These are phyloP conservation scores for Linum trigynum DNA, from an alignment of 345 rosid species.

Conservation along the genomic window DNA sequence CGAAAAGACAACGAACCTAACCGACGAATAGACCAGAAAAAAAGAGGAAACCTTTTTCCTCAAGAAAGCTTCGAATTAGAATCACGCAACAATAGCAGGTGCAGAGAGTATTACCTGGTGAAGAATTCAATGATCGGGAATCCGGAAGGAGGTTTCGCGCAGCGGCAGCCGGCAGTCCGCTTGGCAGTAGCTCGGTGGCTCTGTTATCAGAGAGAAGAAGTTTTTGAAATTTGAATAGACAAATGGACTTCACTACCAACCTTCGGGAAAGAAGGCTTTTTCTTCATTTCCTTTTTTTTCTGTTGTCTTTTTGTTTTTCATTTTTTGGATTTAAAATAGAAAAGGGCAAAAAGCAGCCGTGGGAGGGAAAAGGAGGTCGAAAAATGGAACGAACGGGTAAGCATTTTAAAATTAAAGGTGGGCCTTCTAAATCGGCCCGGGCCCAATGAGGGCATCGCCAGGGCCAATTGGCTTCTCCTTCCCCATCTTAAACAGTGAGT, in stretches of 20 bases:
- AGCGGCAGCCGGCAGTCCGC: neutral
- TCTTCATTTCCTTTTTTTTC: too few relatives aligned
- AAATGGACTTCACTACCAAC: neutral
- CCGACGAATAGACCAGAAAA: neutral
- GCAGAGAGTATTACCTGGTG: neutral
- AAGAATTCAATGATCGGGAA: neutral
- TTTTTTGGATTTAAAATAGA: too few relatives aligned
- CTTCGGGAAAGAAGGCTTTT: neutral
- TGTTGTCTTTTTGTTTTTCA: too few relatives aligned
- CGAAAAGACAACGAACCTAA: constrained; percentile 4
- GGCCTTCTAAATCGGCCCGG: too few relatives aligned
- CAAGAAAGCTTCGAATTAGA: neutral
- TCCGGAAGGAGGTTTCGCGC: neutral
- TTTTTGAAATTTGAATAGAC: neutral
- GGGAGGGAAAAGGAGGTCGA: neutral
- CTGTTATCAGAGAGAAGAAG: neutral
- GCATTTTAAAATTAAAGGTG: neutral
- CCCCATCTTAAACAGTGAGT: too few relatives aligned
- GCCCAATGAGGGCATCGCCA: too few relatives aligned
- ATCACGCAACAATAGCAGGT: neutral
- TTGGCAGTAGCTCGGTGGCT: neutral
- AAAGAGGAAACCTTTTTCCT: neutral
- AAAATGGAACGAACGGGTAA: neutral
- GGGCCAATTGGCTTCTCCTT: too few relatives aligned
- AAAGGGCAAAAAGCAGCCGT: too few relatives aligned